These are phyloP conservation scores for Moesziomyces antarcticus DNA, from an alignment of 1,284 basidiomycete genomes.

Conservation along the genomic window DNA sequence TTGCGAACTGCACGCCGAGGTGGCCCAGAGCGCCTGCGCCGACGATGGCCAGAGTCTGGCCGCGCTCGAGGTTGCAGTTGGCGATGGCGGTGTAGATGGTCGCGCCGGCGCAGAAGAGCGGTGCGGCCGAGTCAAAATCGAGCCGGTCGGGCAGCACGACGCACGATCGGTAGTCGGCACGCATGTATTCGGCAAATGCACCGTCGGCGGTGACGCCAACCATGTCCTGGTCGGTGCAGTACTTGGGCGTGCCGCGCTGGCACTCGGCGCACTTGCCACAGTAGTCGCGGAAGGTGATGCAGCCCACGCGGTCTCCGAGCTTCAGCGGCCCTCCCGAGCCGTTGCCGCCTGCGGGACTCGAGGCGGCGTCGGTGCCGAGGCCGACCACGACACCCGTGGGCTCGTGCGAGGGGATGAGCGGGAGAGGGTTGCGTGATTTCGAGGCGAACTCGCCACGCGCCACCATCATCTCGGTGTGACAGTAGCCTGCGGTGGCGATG, in stretches of 20 bases:
- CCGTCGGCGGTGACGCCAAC: conserved; percentile 50
- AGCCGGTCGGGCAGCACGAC: conserved; percentile 52
- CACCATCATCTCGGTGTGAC: conserved; percentile 55
- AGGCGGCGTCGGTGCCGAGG: conserved; percentile 14
- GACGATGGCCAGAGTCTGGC: conserved; percentile 68
- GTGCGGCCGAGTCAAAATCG: conserved; percentile 61
- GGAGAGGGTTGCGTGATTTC: conserved; percentile 33
- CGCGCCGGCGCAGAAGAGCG: conserved; percentile 69
- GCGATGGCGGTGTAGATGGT: conserved; percentile 68
- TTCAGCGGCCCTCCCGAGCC: conserved; percentile 21
- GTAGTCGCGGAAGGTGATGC: conserved; percentile 51
- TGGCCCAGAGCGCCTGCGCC: conserved; percentile 69
- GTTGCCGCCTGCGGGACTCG: conserved; percentile 15
- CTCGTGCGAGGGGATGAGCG: conserved; percentile 49
- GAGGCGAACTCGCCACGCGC: conserved; percentile 39
- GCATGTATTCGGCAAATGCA: conserved; percentile 55
- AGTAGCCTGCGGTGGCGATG: conserved; percentile 51
- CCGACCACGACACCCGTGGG: conserved; percentile 50
- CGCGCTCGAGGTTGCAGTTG: conserved; percentile 34
- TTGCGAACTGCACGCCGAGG: conserved; percentile 65
- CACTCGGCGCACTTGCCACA: conserved; percentile 52
- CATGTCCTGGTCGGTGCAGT: conserved; percentile 47
- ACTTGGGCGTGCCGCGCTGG: conserved; percentile 38
- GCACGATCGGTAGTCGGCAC: conserved; percentile 49
- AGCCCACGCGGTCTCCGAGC: conserved; percentile 57